Evolutionary conservation across 257 asterid genomes (phyloP).

Genomic region (Schizonepeta tenuifolia): DNA sequence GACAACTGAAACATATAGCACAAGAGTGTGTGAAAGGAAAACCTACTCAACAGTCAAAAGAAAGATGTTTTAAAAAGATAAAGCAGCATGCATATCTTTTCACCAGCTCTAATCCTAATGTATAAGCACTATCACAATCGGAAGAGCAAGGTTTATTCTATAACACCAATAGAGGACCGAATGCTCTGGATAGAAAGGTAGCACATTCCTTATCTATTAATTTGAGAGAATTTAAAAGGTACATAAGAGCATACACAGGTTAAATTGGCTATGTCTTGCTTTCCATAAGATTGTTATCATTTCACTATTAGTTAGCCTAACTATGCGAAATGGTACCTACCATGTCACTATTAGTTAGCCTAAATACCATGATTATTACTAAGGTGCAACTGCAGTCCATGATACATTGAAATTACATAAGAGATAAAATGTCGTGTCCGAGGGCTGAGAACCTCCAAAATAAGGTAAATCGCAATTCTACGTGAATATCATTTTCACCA

Average conservation of each 20-base stretch:
- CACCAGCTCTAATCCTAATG: neutral
- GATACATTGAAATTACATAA: neutral
- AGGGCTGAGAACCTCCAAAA: conserved; percentile 10
- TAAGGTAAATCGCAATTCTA: neutral
- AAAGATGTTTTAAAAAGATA: neutral
- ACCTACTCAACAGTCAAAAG: neutral
- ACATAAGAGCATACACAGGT: neutral
- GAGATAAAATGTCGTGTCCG: neutral
- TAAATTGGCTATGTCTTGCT: neutral
- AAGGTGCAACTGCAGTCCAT: neutral
- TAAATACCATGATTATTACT: neutral
- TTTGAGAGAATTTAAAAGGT: no score
- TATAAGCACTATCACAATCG: neutral
- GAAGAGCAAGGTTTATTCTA: neutral
- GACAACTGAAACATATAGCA: neutral
- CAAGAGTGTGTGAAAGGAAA: neutral
- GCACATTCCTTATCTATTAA: neutral
- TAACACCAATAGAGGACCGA: conserved; percentile 1
- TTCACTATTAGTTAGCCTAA: neutral
- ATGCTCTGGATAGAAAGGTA: neutral
- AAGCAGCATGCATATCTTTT: conserved; percentile 1
- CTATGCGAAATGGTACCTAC: neutral
- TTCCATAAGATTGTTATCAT: neutral
- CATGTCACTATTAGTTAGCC: neutral
- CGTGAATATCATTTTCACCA: neutral